Percentiles rank a stretch among this genome's conserved stretches.
Conservation (phyloP, 805 yeast species). For the Candida krabiensis region DNA sequence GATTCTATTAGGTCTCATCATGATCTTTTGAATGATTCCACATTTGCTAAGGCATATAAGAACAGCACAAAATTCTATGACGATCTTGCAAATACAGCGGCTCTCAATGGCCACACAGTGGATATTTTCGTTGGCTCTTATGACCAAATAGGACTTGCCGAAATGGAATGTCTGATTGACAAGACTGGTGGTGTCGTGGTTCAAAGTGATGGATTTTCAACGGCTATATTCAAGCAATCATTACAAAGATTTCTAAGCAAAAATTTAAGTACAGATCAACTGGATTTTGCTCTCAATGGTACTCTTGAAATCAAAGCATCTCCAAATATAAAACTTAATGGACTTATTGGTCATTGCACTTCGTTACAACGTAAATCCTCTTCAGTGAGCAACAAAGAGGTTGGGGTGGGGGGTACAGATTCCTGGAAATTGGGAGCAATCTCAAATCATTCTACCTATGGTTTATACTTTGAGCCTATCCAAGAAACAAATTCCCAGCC, state of each 20-base stretch:
- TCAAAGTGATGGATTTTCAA: constrained; percentile 63
- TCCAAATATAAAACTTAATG: constrained; percentile 51
- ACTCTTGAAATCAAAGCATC: constrained; percentile 57
- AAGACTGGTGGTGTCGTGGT: constrained; percentile 65
- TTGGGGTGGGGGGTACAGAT: constrained; percentile 54
- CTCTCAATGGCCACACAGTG: constrained; percentile 52
- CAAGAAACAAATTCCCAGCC: constrained; percentile 23
- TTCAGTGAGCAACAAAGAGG: constrained; percentile 33
- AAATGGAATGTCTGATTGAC: constrained; percentile 59
- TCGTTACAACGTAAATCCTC: constrained; percentile 39
- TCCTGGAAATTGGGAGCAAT: constrained; percentile 61
- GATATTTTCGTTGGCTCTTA: constrained; percentile 64
- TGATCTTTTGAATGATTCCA: constrained; percentile 49
- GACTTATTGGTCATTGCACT: constrained; percentile 63
- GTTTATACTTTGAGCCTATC: constrained; percentile 53
- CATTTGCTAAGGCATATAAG: constrained; percentile 39
- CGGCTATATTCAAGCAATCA: constrained; percentile 69
- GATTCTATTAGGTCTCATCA: constrained; percentile 69
- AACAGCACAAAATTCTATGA: constrained; percentile 49
- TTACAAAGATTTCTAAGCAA: constrained; percentile 50
- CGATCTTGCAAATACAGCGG: constrained; percentile 46
- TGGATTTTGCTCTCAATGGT: constrained; percentile 58
- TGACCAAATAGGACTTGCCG: constrained; percentile 67
- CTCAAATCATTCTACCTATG: constrained; percentile 59
- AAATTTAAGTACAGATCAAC: constrained; percentile 33